Percentiles rank a stretch among this genome's conserved stretches.
Conservation (phyloP, 352 stramenopile genomes). For the Phytophthora fragariae region DNA sequence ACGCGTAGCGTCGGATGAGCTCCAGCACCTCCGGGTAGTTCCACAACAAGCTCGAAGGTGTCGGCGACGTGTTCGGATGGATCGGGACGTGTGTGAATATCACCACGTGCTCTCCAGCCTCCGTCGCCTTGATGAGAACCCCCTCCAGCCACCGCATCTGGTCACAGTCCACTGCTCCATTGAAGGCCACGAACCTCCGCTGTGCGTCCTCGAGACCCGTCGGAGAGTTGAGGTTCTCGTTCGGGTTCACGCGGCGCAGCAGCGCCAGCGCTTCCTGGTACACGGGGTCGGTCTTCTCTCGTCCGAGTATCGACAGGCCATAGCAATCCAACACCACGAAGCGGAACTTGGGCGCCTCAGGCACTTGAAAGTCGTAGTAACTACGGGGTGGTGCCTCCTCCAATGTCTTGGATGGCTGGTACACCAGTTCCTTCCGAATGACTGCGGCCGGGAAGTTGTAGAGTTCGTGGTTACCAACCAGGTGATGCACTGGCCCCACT, state of each 20-base stretch:
- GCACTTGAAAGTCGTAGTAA: constrained; percentile 77
- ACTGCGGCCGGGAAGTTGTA: constrained; percentile 72
- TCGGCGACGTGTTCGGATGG: constrained; percentile 49
- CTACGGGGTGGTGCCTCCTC: constrained; percentile 21
- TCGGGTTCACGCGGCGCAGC: constrained; percentile 64
- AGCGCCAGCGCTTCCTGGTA: constrained; percentile 49
- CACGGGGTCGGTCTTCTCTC: constrained; percentile 52
- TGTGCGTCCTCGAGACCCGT: constrained; percentile 49
- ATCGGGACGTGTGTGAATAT: constrained; percentile 82
- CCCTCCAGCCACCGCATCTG: constrained; percentile 70
- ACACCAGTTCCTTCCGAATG: constrained; percentile 59
- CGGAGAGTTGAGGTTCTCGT: constrained; percentile 82
- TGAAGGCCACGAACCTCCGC: constrained; percentile 80
- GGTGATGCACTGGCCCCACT: constrained; percentile 73
- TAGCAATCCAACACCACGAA: constrained; percentile 83
- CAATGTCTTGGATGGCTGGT: constrained; percentile 25
- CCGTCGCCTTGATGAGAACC: constrained; percentile 42
- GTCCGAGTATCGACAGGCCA: constrained; percentile 68
- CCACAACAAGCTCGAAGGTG: constrained; percentile 67
- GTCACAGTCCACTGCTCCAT: constrained; percentile 65
- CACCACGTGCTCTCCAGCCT: constrained; percentile 58
- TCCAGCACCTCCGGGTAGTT: constrained; percentile 78
- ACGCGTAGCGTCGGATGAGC: constrained; percentile 48
- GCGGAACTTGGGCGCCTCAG: constrained; percentile 49
- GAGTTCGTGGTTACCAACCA: constrained; percentile 88